Base-by-base conservation (phyloP, 345 rosid genomes). In the Viola odorata region DNA sequence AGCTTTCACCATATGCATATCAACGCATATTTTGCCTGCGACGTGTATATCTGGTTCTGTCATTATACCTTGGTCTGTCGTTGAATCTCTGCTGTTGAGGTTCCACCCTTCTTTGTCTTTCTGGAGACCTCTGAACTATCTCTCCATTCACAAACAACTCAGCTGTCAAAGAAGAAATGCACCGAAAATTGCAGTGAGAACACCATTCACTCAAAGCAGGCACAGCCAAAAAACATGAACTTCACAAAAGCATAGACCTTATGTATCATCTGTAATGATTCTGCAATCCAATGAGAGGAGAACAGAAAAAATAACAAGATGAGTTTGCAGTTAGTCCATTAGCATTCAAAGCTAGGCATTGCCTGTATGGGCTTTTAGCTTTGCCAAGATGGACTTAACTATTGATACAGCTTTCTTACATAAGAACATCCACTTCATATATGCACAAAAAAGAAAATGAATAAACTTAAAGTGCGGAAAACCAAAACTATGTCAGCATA, bases 21-120 rank as follows among this genome's bases (percentile, higher is more conserved):
- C 77, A 87, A 50, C 88, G 70, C 59, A 66, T 73, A 67, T 83
- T 88, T 68, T 90, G 96, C 68, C 86, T 75, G 69, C 95, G 89
- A n/a, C 97, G 91, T 16, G 81, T 87, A 23, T 88, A 94, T 7
- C 96, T 74, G 63, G 97, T 91, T 68, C 96, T 74, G 77, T 91
- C 99, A 53, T 95, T 95, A 78, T 91, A 95, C 78, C 98, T 86
- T n/a, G 99, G 96, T 75, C 97, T 79, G 69, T 91, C 96, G 50
- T 88, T 83, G 10, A 91, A 89, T 81, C 97, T 82, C 80, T 88
- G 97, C 5, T 96, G 96, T 78, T 82, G 97, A 1, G 97, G 95
- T 55, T 85, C 92, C 69, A 91, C 96, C 72, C 96, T 78, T 66
- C 82, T 86, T 74, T 94, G 95, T 66, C 97, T 88, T 73, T 94